Base-by-base conservation (phyloP, 257 asterid genomes). In the Galeopsis tetrahit region DNA sequence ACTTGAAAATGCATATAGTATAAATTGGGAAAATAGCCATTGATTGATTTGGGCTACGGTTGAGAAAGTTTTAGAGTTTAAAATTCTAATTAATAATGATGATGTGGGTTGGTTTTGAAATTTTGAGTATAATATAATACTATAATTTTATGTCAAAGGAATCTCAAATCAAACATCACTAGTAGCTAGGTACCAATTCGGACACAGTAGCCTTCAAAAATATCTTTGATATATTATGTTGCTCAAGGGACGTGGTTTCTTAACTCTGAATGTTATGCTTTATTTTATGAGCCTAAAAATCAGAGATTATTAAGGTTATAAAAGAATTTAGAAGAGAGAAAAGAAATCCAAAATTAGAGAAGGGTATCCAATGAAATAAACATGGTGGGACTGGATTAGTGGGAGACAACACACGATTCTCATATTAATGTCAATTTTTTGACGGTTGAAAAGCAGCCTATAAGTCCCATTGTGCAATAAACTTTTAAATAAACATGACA, bases 351-450 rank as follows among this genome's bases (percentile, higher is more conserved):
- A 0, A 52, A 2, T 15, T 4, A 52, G 5, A 2, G 59, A 52
- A 52, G 33, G 21, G 59, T 15, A 52, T 52, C 59, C 59, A 15
- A 52, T 15, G 59, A 15, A 17, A 48, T 48, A 11, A 48, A 52
- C 59, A 17, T 52, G 32, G 59, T 48, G 15, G 55, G 55, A 48
- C 33, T 17, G 59, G 59, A 52, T 52, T 7, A 52, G 59, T 52
- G 59, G 33, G 11, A 52, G 33, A 52, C 59, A 48, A 48, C 59
- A 15, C 53, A 48, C 11, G 15, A 11, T 46, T 10, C 1, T 44
- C 13, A 9, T 6, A 52, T 15, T 52, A 52, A 15, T 52, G 33
- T 52, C 55, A 48, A 48, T 48, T 48, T 48, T 13, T 48, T 48
- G 55, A 48, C n/a, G 55, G 55, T 48, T n/a, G 55, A 7, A 48